phyloP scores from a whole-genome alignment of 116 monocot species.

The Trichopus zeylanicus region DNA sequence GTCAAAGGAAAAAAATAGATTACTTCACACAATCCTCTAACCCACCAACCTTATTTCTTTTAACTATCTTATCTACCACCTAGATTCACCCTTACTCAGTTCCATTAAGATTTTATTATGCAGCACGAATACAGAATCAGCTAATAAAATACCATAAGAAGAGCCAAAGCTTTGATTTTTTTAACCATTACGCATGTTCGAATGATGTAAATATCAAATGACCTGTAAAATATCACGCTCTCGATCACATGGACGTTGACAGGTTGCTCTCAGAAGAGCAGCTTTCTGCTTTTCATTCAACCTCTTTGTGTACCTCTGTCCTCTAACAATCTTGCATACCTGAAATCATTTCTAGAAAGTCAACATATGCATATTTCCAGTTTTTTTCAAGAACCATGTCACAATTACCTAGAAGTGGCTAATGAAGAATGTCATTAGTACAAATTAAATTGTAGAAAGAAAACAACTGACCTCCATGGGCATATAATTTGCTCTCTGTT shows the following conservation, averaged over 20 bases:
- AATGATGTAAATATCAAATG: not conserved
- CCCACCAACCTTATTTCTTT: no score
- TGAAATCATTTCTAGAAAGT: constrained; percentile 13
- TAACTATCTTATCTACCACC: no score
- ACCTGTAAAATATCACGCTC: constrained; percentile 77
- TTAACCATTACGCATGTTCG: no score
- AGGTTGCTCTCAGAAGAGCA: constrained; percentile 79
- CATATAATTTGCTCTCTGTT: constrained; percentile 55
- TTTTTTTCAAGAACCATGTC: not conserved
- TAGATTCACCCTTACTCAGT: no score
- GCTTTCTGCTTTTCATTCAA: constrained; percentile 89
- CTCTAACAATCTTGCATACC: constrained; percentile 96
- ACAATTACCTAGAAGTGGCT: not conserved
- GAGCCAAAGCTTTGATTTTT: no score
- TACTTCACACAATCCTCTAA: no score
- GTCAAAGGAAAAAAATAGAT: no score
- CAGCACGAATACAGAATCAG: no score
- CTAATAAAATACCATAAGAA: no score
- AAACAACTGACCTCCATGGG: constrained; percentile 60
- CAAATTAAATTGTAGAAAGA: not conserved
- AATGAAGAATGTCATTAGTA: not conserved
- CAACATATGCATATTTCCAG: not conserved
- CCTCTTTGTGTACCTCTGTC: constrained; percentile 80
- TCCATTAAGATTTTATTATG: no score
- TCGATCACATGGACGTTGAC: constrained; percentile 76